These are phyloP conservation scores for Cutaneotrichosporon sp. DNA, from an alignment of 1,284 basidiomycete genomes.

Conservation along the genomic window DNA sequence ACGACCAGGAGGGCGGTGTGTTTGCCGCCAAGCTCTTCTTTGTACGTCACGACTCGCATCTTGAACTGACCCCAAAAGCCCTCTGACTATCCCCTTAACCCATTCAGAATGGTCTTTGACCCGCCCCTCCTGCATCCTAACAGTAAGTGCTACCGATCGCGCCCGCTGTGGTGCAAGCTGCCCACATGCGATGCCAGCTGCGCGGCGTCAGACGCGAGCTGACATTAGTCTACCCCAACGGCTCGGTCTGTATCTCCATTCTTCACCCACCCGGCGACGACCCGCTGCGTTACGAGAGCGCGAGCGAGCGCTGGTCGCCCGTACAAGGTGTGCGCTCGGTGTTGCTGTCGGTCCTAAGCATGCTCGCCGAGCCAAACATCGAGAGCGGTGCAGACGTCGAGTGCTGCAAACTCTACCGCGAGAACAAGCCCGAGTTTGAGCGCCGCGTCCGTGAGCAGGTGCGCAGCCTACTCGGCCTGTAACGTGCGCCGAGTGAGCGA, in stretches of 20 bases:
- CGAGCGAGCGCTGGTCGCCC: constrained; percentile 96
- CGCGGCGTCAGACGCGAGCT: constrained; percentile 23
- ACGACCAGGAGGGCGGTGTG: constrained; percentile 80
- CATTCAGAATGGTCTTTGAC: constrained; percentile 98
- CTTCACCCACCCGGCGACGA: constrained; percentile 95
- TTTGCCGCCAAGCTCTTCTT: constrained; percentile 90
- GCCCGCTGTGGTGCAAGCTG: too few relatives aligned
- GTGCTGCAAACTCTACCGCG: constrained; percentile 90
- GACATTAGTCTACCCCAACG: constrained; percentile 71
- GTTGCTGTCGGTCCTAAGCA: constrained; percentile 87
- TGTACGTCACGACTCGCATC: constrained; percentile 55
- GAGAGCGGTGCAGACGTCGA: constrained; percentile 98
- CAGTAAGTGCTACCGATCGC: constrained; percentile 61
- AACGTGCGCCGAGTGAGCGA: constrained; percentile 2
- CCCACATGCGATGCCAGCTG: too few relatives aligned
- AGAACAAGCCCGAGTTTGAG: constrained; percentile 61
- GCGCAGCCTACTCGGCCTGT: constrained; percentile 50
- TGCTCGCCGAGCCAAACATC: constrained; percentile 99
- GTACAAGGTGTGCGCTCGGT: constrained; percentile 87
- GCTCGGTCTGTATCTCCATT: constrained; percentile 97
- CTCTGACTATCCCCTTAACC: constrained; percentile 84
- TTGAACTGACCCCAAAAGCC: constrained; percentile 57
- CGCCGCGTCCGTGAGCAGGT: constrained; percentile 51
- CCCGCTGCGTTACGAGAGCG: constrained; percentile 66
- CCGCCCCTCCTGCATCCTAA: constrained; percentile 97